Percentiles rank a stretch among this genome's conserved stretches.
Conservation (phyloP, 164 flowering plant species). For the Cinnamomum chago region DNA sequence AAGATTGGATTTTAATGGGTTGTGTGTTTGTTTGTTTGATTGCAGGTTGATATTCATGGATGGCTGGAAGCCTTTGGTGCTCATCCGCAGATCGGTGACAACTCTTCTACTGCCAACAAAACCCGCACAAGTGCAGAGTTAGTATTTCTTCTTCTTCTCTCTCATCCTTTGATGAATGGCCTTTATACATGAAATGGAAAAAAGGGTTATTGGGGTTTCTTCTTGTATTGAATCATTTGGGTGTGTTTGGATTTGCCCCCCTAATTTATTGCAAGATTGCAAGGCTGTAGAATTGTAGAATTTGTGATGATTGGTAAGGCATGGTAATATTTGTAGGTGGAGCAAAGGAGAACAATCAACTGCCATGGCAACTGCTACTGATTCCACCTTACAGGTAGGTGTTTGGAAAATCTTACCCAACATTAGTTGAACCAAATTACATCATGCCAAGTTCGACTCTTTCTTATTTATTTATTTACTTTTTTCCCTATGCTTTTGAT, state of each 20-base stretch:
- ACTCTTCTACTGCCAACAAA: slow-evolving; percentile 24
- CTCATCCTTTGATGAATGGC: neutral
- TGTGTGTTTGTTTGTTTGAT: neutral
- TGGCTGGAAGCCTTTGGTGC: slow-evolving; percentile 87
- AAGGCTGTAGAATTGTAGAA: neutral
- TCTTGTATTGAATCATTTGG: neutral
- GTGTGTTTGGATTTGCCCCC: neutral
- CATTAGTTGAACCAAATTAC: neutral
- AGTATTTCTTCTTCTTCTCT: slow-evolving; percentile 1
- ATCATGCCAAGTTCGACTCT: no score
- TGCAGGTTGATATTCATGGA: slow-evolving; percentile 74
- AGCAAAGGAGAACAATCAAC: slow-evolving; percentile 93
- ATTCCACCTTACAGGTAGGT: slow-evolving; percentile 60
- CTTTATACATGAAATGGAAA: neutral
- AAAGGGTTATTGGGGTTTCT: no score
- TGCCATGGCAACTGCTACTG: slow-evolving; percentile 78
- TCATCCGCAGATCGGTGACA: slow-evolving; percentile 70
- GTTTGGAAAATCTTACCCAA: neutral
- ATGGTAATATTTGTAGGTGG: slow-evolving; percentile 53
- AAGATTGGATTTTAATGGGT: neutral
- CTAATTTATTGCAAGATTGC: neutral
- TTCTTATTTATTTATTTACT: no score
- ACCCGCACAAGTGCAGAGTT: slow-evolving; percentile 48
- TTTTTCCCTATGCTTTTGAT: neutral
- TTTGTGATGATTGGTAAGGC: neutral